Conservation (phyloP, 2,329 filamentous ascomycete species). For the Colletotrichum sp. region DNA sequence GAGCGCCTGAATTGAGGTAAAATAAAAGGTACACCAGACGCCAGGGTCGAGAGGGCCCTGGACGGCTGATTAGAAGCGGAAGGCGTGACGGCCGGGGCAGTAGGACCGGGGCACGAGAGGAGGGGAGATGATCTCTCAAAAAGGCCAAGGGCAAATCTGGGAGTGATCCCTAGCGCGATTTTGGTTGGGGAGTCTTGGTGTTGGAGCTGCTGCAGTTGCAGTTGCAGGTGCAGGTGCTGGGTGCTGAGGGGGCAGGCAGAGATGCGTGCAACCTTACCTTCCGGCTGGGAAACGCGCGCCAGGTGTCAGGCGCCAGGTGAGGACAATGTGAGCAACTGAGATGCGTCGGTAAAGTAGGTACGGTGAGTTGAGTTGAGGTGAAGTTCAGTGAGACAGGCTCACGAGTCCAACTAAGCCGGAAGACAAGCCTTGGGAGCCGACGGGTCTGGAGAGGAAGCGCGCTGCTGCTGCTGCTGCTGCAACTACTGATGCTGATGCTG, state of each 20-base stretch:
- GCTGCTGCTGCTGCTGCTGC: background rate
- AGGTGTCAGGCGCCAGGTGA: background rate
- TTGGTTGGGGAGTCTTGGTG: background rate
- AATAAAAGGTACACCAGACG: background rate
- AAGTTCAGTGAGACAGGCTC: background rate
- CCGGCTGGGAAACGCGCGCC: background rate
- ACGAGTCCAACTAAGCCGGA: background rate
- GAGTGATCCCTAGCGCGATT: slow-evolving; percentile 10
- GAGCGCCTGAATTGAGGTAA: background rate
- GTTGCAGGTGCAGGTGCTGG: background rate
- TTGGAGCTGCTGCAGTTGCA: background rate
- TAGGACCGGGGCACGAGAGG: background rate
- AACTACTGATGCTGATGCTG: background rate
- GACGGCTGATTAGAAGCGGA: slow-evolving; percentile 9
- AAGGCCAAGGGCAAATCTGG: slow-evolving; percentile 13
- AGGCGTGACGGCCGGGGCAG: slow-evolving; percentile 11
- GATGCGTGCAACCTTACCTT: background rate
- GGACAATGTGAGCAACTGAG: background rate
- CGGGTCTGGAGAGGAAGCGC: background rate
- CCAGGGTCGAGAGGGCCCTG: background rate
- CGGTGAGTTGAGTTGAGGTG: background rate
- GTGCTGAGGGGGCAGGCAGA: background rate
- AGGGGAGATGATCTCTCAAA: slow-evolving; percentile 1
- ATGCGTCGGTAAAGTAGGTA: background rate
- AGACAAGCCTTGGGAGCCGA: background rate